phyloP scores from a whole-genome alignment of 148 eudicot genomes.

The Silene uniflora region DNA sequence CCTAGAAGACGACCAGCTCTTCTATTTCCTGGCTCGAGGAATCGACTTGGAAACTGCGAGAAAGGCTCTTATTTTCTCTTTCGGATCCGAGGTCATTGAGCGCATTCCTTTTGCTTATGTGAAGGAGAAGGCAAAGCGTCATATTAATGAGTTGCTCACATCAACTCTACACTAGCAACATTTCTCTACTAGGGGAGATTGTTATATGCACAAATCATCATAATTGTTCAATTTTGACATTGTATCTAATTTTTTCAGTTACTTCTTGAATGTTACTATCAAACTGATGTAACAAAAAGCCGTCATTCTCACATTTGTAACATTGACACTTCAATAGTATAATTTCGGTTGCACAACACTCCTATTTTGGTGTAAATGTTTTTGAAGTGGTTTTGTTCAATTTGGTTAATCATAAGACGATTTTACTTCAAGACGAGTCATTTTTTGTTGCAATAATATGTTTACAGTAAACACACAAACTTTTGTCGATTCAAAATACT shows the following conservation, averaged over 20 bases:
- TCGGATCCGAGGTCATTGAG: constrained; percentile 75
- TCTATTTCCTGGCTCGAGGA: constrained; percentile 89
- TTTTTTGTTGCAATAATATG: too few relatives aligned
- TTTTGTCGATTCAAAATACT: too few relatives aligned
- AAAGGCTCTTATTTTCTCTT: constrained; percentile 75
- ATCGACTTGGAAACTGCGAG: constrained; percentile 66
- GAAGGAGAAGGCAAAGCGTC: constrained; percentile 53
- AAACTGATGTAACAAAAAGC: too few relatives aligned
- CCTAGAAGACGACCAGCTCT: constrained; percentile 80
- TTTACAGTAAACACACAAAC: too few relatives aligned
- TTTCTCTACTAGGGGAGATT: neutral
- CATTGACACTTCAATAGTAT: neutral
- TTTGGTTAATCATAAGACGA: neutral
- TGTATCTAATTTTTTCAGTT: neutral
- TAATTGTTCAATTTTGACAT: neutral
- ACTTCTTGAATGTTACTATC: too few relatives aligned
- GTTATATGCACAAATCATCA: neutral
- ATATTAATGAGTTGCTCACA: constrained; percentile 47
- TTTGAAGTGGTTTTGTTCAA: neutral
- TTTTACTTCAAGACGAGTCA: neutral
- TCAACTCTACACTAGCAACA: constrained; percentile 27
- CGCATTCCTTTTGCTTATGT: constrained; percentile 48
- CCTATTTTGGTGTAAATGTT: neutral
- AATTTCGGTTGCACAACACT: too few relatives aligned
- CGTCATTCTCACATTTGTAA: neutral